Percentiles rank a stretch among this genome's conserved stretches.
These are phyloP conservation scores for Leccinum aurantiacum DNA, from an alignment of 768 basidiomycete genomes.

Conservation along the genomic window DNA sequence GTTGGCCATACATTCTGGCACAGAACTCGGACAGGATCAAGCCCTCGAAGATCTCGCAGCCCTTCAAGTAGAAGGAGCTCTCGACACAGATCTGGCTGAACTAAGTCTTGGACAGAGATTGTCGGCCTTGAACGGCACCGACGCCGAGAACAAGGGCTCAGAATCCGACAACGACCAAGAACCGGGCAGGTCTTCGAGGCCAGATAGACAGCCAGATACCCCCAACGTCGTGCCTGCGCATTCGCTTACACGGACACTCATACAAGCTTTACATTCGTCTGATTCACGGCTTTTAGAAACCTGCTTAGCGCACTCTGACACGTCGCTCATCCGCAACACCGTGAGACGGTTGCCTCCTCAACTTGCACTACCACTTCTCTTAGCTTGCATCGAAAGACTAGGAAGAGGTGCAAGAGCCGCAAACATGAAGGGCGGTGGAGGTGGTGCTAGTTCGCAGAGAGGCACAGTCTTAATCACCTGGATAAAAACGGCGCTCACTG, in stretches of 20 bases:
- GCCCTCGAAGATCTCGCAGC: constrained; percentile 49
- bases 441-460: constrained; percentile 77
- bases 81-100: constrained; percentile 86
- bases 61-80: constrained; percentile 60
- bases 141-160: constrained; percentile 38
- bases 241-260: constrained; percentile 89
- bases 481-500: constrained; percentile 78
- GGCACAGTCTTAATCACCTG: constrained; percentile 68
- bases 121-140: constrained; percentile 61
- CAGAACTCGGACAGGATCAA: constrained; percentile 59
- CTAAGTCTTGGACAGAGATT: constrained; percentile 89
- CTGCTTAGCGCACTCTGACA: constrained; percentile 81
- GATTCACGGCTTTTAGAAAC: constrained; percentile 86
- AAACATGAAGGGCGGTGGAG: constrained; percentile 75
- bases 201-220: constrained; percentile 25
- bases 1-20: constrained; percentile 65
- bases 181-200: constrained; percentile 28
- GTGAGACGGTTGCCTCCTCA: constrained; percentile 84
- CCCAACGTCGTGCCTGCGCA: constrained; percentile 64
- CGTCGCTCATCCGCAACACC: constrained; percentile 80
- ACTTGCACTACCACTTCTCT: constrained; percentile 81
- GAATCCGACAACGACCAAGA: constrained; percentile 50
- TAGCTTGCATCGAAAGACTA: constrained; percentile 86
- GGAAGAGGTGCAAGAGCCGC: constrained; percentile 70
- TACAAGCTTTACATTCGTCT: constrained; percentile 94